Base-by-base conservation (phyloP, 352 stramenopile species). In the Pythium chondricola region DNA sequence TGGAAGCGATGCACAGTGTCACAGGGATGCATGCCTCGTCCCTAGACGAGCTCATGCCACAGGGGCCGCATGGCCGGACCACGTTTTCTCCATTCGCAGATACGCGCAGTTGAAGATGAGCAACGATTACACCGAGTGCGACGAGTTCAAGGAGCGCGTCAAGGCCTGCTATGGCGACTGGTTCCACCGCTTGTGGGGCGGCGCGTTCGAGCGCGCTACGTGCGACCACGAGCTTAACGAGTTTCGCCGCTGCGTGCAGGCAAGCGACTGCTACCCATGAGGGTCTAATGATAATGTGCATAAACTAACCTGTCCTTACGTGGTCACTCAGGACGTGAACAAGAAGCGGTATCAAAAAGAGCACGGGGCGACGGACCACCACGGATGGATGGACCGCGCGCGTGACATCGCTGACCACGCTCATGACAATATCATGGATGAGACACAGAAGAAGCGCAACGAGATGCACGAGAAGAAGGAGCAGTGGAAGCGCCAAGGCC, bases 111-210 rank as follows among this genome's bases (percentile, higher is more conserved):
- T n/a, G n/a, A n/a, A n/a, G n/a, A n/a, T n/a, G n/a, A 71, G 67
- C 55, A 55, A 65, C 32, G 51, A 60, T 22, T 84, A 72, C 45
- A 60, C 69, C 44, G 80, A 88, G 68, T 91, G 80, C 52, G 65
- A 73, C 17, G 74, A 87, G 62, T 69, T 71, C 51, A 91, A 91
- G 62, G 72, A 86, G 48, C 76, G 76, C 38, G 80, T 88, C 27
- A 85, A 87, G 57, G 69, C 67, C 42, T 91, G 80, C 67, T 91
- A 91, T 61, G 74, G 68, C 32, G 76, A 83, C 59, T 91, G 80
- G 80, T 91, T 91, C 63, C 72, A 88, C 52, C 64, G 68, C 25
- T 67, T 91, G 33, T 86, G 78, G 74, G 63, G 64, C 21, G 80
- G 80, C 31, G 73, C 67, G 9, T 82, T 83, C 46, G 74, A 88